Base-by-base conservation (phyloP, 2,329 filamentous ascomycete genomes). In the Fusarium sp. region DNA sequence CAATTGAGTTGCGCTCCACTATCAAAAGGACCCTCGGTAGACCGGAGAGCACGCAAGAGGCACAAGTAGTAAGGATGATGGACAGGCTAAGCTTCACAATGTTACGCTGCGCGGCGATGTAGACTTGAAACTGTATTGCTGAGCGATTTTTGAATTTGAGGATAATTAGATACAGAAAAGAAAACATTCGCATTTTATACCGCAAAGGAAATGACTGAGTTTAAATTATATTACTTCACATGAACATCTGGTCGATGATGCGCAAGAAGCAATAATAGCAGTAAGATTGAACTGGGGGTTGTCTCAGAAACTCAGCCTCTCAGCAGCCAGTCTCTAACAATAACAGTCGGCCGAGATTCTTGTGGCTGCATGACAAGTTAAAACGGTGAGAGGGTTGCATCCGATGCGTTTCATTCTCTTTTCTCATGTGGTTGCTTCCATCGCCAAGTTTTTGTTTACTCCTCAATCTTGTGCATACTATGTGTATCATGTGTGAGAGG, bases 71-170 rank as follows among this genome's bases (percentile, higher is more conserved):
- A 45, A 47, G 46, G 61, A 55, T 57, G 64, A 41, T 29, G 34
- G 16, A 43, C 34, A 53, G 49, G 24, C 49, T 53, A 58, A 56
- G 72, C 59, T 45, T 45, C 12, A 60, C 34, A 55, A 74, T 71
- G 73, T 64, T 62, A 75, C 69, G 54, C 48, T 74, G 52, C 15
- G 49, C 52, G 32, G 62, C 44, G 64, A 66, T 51, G 64, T 63
- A 65, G 54, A 64, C 59, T 64, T 67, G 51, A 54, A 65, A 44
- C 45, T 44, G 47, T 61, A 34, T 24, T 54, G 22, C 44, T 58
- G 61, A 64, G 45, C 53, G 41, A 56, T 40, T 46, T 49, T 41
- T 34, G 38, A n/a, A 41, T 20, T 41, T 53, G 32, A 40, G 43
- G 38, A 59, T 51, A 44, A 57, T 24, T 32, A 44, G 24, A 25